Base-by-base conservation (phyloP, 2,329 filamentous ascomycete species). In the Ceratocystis alfenasii region DNA sequence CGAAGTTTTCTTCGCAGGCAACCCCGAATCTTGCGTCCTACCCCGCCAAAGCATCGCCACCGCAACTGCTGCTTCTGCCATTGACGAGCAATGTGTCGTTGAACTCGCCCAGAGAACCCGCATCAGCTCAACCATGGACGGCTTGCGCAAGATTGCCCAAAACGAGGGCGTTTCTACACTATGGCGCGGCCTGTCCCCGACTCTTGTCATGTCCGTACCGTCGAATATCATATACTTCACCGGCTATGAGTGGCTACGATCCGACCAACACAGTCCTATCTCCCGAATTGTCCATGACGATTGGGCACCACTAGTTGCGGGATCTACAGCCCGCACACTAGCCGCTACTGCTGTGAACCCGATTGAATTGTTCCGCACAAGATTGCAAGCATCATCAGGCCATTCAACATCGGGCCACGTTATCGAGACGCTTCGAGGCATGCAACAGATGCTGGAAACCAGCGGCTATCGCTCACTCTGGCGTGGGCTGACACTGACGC, bases 151-250 rank as follows among this genome's bases (percentile, higher is more conserved):
- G 78, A 99, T 99, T 72, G 91, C 94, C 17, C 86, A 90, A 61
- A 91, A 97, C 73, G 94, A 99, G 77, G 94, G 94, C 0, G 73
- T 91, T 12, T 82, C 83, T 30, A 94, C 92, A 1, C 77, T 99
- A 45, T 99, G 94, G 93, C 84, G 94, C 68, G 94, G 94, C 0
- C 78, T 99, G 4, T 95, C 89, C n/a, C 93, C 94, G 0, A 99
- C 94, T 0, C 78, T 99, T 25, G 82, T 91, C 69, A 99, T 99
- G 94, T 87, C 91, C 0, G 83, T 99, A 5, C 94, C 94, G 0
- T 90, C 87, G 30, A 99, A 99, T 74, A 94, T 99, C 70, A 97
- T 99, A 70, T 99, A 99, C 76, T 96, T 97, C 72, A 95, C 94
- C 12, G 94, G 94, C 48, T 99, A 99, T 75, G 94, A 99, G 73